Evolutionary conservation across 345 rosid genomes (phyloP).

Genomic region (Boechera divaricarpa): DNA sequence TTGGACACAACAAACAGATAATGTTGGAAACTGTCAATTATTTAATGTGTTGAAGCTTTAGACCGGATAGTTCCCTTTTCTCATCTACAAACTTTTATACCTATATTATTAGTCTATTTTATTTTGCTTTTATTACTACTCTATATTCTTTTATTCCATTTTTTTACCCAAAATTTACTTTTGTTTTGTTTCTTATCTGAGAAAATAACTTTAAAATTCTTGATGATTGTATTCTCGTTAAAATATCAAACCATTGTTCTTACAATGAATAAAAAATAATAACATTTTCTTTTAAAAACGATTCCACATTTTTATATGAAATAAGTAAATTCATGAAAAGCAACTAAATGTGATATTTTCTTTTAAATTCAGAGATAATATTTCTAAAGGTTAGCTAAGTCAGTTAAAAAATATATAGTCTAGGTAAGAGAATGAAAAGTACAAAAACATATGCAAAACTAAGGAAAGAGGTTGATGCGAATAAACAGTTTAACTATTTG

Average conservation of each 20-base stretch:
- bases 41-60: too few relatives aligned
- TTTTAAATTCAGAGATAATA: too few relatives aligned
- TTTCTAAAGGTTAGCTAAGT: too few relatives aligned
- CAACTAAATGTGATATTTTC: too few relatives aligned
- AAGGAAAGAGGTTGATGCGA: too few relatives aligned
- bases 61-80: constrained; percentile 11
- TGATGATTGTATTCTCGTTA: background rate
- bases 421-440: too few relatives aligned
- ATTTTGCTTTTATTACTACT: background rate
- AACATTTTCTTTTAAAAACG: background rate
- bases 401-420: too few relatives aligned
- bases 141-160: background rate
- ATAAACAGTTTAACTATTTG: too few relatives aligned
- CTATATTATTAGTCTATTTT: background rate
- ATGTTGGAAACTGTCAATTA: too few relatives aligned
- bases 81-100: constrained; percentile 6
- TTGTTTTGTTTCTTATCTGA: background rate
- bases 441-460: too few relatives aligned
- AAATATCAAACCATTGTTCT: background rate
- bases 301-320: background rate
- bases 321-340: background rate
- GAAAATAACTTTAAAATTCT: background rate
- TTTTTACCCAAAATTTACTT: background rate
- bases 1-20: too few relatives aligned
- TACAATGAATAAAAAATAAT: too few relatives aligned